Conservation (phyloP, 768 basidiomycete species). For the Tricholoma hemisulphureum region DNA sequence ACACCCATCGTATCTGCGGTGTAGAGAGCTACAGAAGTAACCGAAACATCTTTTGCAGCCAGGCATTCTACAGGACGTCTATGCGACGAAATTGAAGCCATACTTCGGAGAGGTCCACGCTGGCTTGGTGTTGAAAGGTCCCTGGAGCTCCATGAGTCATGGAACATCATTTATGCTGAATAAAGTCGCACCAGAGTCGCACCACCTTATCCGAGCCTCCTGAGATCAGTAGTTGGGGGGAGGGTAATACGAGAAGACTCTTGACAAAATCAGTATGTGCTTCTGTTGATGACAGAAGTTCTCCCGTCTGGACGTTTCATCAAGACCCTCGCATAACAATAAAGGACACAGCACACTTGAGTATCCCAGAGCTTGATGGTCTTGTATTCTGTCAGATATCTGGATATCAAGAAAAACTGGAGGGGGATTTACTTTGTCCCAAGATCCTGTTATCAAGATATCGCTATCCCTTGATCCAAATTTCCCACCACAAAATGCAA, state of each 20-base stretch:
- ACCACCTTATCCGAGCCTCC: constrained; percentile 89
- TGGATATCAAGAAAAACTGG: background rate
- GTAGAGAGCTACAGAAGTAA: constrained; percentile 55
- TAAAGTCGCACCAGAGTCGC: constrained; percentile 72
- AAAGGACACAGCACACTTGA: constrained; percentile 45
- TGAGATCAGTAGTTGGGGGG: constrained; percentile 68
- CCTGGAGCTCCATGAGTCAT: constrained; percentile 40
- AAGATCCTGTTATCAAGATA: constrained; percentile 84
- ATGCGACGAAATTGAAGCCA: constrained; percentile 79
- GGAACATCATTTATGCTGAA: background rate
- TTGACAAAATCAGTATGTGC: constrained; percentile 95
- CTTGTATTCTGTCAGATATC: constrained; percentile 37
- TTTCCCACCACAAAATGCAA: constrained; percentile 61
- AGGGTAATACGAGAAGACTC: constrained; percentile 67
- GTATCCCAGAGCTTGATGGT: constrained; percentile 87
- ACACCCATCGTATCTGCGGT: constrained; percentile 93
- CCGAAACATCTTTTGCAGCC: constrained; percentile 49
- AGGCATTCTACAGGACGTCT: constrained; percentile 85
- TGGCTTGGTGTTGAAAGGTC: constrained; percentile 52
- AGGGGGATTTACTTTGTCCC: constrained; percentile 70
- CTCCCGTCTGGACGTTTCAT: constrained; percentile 54
- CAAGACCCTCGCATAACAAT: background rate
- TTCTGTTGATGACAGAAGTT: constrained; percentile 63
- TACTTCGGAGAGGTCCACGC: constrained; percentile 43
- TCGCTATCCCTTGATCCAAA: constrained; percentile 40